Percentiles rank a stretch among this genome's conserved stretches.
These are phyloP conservation scores for Noccaea bulbosa DNA, from an alignment of 345 rosid species.

Conservation along the genomic window DNA sequence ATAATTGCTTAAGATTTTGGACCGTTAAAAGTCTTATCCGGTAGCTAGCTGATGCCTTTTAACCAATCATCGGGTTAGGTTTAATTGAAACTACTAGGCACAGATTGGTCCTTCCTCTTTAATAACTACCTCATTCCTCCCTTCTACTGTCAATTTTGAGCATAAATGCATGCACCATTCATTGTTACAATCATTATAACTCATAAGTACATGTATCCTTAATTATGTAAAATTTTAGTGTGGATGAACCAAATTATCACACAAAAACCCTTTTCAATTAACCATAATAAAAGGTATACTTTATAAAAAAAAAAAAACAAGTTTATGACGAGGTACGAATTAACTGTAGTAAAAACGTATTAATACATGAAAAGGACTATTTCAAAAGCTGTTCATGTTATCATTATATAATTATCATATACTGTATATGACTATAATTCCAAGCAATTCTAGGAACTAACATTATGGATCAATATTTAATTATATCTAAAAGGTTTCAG, in stretches of 20 bases:
- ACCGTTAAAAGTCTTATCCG: slow-evolving; percentile 10
- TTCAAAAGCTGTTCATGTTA: not conserved
- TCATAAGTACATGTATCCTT: not conserved
- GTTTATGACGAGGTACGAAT: not conserved
- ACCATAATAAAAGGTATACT: too few species aligned
- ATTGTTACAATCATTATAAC: not conserved
- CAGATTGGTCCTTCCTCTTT: slow-evolving; percentile 6
- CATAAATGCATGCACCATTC: slow-evolving; percentile 9
- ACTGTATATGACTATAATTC: not conserved
- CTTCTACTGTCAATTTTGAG: not conserved
- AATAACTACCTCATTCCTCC: slow-evolving; percentile 14
- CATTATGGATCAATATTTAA: slow-evolving; percentile 5
- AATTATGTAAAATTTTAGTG: not conserved
- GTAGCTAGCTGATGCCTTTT: not conserved
- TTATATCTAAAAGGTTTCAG: slow-evolving; percentile 11
- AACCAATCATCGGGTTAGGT: slow-evolving; percentile 6
- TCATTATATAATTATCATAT: too few species aligned
- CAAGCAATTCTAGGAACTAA: slow-evolving; percentile 2
- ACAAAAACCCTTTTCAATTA: not conserved
- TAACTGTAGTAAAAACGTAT: not conserved
- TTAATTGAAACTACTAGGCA: slow-evolving; percentile 17
- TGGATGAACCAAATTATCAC: too few species aligned
- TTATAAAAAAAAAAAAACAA: too few species aligned
- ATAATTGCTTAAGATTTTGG: not conserved
- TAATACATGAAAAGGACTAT: not conserved